Evolutionary conservation across 2,329 filamentous ascomycete genomes (phyloP).

Genomic region (Penicillium capsulatum): DNA sequence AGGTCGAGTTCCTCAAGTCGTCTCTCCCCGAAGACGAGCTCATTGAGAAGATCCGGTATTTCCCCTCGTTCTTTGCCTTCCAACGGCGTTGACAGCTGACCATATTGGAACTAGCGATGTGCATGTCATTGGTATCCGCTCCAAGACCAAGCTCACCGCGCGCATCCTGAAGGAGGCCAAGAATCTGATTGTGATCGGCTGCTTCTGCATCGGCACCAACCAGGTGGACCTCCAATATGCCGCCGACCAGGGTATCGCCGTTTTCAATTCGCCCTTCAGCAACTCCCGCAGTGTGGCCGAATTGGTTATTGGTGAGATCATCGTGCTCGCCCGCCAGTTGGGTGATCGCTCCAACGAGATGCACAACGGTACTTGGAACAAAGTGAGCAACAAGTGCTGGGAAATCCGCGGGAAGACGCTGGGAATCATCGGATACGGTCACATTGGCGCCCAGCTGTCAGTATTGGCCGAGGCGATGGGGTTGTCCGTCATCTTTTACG

Average conservation of each 20-base stretch:
- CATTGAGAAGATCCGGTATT: constrained; percentile 91
- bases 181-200: constrained; percentile 91
- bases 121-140: constrained; percentile 96
- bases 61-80: constrained; percentile 9
- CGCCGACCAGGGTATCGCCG: constrained; percentile 67
- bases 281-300: constrained; percentile 97
- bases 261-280: constrained; percentile 98
- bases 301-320: constrained; percentile 91
- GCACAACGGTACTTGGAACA: constrained; percentile 95
- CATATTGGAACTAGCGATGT: constrained; percentile 61
- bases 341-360: constrained; percentile 91
- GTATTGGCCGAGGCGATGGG: constrained; percentile 96
- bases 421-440: constrained; percentile 93
- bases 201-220: constrained; percentile 97
- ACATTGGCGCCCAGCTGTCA: constrained; percentile 93
- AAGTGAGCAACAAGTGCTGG: constrained; percentile 95
- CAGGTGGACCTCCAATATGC: constrained; percentile 45
- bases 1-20: constrained; percentile 86
- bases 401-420: constrained; percentile 97
- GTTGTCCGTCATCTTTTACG: constrained; percentile 97
- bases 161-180: constrained; percentile 83
- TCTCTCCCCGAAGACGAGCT: constrained; percentile 88
- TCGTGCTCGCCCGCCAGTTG: constrained; percentile 83
- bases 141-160: constrained; percentile 90
- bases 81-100: not conserved